Conservation (phyloP, 2,329 filamentous ascomycete genomes). For the Colletotrichum tamarilloi region DNA sequence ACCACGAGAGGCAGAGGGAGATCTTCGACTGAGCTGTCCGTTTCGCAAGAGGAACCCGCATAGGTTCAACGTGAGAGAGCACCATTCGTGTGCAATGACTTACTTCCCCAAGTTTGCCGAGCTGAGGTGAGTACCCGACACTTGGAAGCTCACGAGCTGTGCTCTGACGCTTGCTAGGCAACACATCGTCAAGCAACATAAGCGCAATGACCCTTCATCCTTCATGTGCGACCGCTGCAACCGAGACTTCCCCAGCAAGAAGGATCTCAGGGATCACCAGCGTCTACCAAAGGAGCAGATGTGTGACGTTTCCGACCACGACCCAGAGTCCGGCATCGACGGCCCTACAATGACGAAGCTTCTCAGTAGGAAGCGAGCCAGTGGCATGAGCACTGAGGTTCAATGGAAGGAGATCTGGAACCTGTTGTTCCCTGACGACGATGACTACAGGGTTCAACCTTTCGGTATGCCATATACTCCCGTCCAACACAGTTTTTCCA, state of each 20-base stretch:
- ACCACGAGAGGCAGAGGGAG: slow-evolving; percentile 48
- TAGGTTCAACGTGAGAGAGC: slow-evolving; percentile 58
- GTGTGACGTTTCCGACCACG: slow-evolving; percentile 54
- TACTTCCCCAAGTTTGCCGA: slow-evolving; percentile 55
- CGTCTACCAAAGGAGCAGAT: slow-evolving; percentile 53
- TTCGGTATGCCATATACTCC: slow-evolving; percentile 43
- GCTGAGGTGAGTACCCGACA: slow-evolving; percentile 44
- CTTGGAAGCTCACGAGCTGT: fast-evolving
- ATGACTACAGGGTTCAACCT: slow-evolving; percentile 45
- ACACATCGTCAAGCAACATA: slow-evolving; percentile 56
- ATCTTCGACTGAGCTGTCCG: slow-evolving; percentile 54
- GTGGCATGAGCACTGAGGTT: slow-evolving; percentile 49
- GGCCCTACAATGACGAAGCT: slow-evolving; percentile 53
- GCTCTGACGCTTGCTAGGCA: slow-evolving; percentile 41
- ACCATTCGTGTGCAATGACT: slow-evolving; percentile 56
- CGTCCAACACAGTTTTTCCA: no score
- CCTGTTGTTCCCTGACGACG: slow-evolving; percentile 55
- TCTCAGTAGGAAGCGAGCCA: slow-evolving; percentile 51
- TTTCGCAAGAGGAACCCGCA: slow-evolving; percentile 57
- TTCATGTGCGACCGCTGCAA: slow-evolving; percentile 55
- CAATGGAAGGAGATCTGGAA: slow-evolving; percentile 56
- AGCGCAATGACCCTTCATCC: slow-evolving; percentile 52
- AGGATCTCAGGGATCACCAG: slow-evolving; percentile 53
- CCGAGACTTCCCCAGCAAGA: slow-evolving; percentile 50
- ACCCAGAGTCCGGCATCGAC: slow-evolving; percentile 53